These are phyloP conservation scores for Eucalyptus shirleyi DNA, from an alignment of 345 rosid genomes.

Conservation along the genomic window DNA sequence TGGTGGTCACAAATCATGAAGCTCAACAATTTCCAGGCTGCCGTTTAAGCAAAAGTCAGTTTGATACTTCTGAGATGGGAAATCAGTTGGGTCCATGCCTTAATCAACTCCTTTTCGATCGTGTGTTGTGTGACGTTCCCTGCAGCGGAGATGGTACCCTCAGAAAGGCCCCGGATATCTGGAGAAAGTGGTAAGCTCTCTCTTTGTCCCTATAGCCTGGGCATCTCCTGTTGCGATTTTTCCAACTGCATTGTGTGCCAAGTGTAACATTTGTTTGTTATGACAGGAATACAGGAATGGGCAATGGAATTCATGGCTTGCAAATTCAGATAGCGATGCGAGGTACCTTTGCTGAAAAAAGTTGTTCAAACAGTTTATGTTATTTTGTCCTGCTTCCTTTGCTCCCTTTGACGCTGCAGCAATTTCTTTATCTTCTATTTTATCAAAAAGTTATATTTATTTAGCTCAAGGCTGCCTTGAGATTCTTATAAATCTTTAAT, in stretches of 20 bases:
- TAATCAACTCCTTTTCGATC: slow-evolving; percentile 71
- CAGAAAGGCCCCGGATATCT: slow-evolving; percentile 95
- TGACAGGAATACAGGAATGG: slow-evolving; percentile 76
- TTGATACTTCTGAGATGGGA: slow-evolving; percentile 15
- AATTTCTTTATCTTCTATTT: neutral
- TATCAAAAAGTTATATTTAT: neutral
- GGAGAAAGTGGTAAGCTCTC: slow-evolving; percentile 73
- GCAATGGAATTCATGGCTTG: slow-evolving; percentile 79
- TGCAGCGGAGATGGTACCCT: slow-evolving; percentile 98
- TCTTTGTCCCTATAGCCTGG: neutral
- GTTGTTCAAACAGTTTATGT: neutral
- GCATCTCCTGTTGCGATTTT: neutral
- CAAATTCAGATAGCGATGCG: slow-evolving; percentile 89
- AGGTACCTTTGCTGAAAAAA: slow-evolving; percentile 26
- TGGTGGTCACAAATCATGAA: slow-evolving; percentile 91
- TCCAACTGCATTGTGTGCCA: neutral
- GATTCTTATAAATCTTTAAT: neutral
- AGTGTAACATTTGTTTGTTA: neutral
- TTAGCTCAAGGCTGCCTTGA: neutral
- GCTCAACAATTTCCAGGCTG: slow-evolving; percentile 94
- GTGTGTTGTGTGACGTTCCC: slow-evolving; percentile 92
- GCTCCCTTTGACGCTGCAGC: neutral
- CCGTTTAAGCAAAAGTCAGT: slow-evolving; percentile 21
- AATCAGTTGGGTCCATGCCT: slow-evolving; percentile 12
- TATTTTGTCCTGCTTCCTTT: neutral